Percentiles rank a stretch among this genome's conserved stretches.
Conservation (phyloP, 192 early-diverging fungal genomes). For the Entophlyctis luteolus region DNA sequence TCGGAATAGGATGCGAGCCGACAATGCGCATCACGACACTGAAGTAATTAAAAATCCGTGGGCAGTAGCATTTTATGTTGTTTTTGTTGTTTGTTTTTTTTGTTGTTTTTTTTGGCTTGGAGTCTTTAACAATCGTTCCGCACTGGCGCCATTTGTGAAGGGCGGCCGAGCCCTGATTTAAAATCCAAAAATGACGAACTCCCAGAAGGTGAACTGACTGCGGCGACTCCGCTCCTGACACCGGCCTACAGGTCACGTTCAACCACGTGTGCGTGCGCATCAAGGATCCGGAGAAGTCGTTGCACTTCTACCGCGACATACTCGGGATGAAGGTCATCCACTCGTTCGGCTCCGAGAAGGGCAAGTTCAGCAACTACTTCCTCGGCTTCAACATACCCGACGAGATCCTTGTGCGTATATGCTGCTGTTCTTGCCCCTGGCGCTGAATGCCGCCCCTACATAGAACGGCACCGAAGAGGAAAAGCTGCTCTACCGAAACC, state of each 20-base stretch:
- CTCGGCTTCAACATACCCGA: conserved; percentile 23
- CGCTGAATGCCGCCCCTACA: not conserved
- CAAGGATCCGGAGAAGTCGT: conserved; percentile 1
- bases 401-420: not conserved
- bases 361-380: conserved; percentile 23
- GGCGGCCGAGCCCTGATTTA: not conserved
- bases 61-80: not conserved
- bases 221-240: not conserved
- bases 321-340: conserved; percentile 9
- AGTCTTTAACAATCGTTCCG: not conserved
- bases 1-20: conserved; percentile 23
- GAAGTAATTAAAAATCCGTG: not conserved
- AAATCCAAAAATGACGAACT: not conserved
- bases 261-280: conserved; percentile 19
- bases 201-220: not conserved
- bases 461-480: conserved; percentile 10
- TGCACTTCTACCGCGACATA: conserved; percentile 14
- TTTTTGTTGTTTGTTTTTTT: not conserved
- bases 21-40: not conserved
- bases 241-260: not conserved
- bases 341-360: not conserved
- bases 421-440: too few species aligned
- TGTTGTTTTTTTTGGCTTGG: not conserved
- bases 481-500: not conserved
- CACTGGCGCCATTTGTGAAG: not conserved